A percentile compares a stretch with the other conserved stretches of the same genome.
Evolutionary conservation across 495 filamentous ascomycete genomes (phyloP).

Genomic region (Parathielavia hyrcaniae): DNA sequence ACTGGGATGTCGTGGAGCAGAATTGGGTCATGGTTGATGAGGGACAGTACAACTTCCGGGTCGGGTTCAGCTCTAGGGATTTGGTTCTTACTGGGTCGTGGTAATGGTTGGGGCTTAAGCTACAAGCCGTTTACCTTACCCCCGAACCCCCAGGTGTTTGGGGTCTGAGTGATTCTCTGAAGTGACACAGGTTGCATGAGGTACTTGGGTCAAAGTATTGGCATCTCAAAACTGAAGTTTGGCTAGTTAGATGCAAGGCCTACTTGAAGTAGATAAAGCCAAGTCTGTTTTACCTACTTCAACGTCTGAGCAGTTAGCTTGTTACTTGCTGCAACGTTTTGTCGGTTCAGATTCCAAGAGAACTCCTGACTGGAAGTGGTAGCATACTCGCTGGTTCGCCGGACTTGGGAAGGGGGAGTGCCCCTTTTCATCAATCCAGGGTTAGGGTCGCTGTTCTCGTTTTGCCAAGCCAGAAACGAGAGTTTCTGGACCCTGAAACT

Average conservation of each 20-base stretch:
- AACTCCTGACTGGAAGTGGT: too few species aligned
- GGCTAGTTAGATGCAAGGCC: too few species aligned
- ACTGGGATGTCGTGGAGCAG: slow-evolving; percentile 70
- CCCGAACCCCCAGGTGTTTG: not conserved
- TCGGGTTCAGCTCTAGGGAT: slow-evolving; percentile 44
- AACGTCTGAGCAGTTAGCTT: too few species aligned
- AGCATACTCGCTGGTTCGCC: too few species aligned
- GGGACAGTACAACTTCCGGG: slow-evolving; percentile 40
- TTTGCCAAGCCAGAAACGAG: not conserved
- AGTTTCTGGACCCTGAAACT: not conserved
- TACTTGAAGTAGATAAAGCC: too few species aligned
- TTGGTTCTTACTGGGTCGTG: slow-evolving; percentile 30
- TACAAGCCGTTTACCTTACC: not conserved
- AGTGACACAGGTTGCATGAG: not conserved
- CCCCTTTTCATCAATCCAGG: too few species aligned
- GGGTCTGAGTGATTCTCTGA: not conserved
- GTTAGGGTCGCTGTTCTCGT: not conserved
- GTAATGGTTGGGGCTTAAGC: slow-evolving; percentile 17
- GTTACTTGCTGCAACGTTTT: too few species aligned
- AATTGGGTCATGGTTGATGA: slow-evolving; percentile 72
- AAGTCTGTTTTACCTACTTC: too few species aligned
- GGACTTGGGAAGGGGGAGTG: too few species aligned
- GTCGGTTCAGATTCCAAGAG: too few species aligned
- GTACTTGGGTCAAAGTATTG: too few species aligned
- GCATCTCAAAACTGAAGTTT: too few species aligned